phyloP scores from a whole-genome alignment of 768 basidiomycete genomes.

The Bullera alba region DNA sequence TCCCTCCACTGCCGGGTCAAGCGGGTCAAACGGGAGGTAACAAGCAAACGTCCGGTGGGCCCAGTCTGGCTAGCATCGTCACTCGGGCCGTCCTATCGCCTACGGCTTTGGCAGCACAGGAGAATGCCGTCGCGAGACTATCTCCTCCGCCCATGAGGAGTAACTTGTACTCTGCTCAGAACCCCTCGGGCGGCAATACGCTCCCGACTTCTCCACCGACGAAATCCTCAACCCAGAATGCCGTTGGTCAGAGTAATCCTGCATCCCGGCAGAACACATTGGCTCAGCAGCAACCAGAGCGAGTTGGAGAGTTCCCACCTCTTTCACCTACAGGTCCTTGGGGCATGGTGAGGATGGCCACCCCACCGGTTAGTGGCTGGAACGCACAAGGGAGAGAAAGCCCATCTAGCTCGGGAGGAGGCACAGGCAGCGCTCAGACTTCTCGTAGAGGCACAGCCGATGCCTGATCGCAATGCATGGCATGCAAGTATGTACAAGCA shows the following conservation, averaged over 20 bases:
- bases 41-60: conserved; percentile 12
- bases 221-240: neutral
- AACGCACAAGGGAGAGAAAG: too few relatives aligned
- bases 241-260: neutral
- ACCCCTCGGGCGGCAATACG: neutral
- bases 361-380: too few relatives aligned
- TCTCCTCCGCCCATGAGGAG: conserved; percentile 5
- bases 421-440: too few relatives aligned
- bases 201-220: neutral
- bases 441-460: too few relatives aligned
- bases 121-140: conserved; percentile 1
- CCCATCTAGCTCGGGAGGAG: too few relatives aligned
- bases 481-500: too few relatives aligned
- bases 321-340: conserved; percentile 15
- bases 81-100: conserved; percentile 42
- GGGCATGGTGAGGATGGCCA: too few relatives aligned
- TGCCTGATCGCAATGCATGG: too few relatives aligned
- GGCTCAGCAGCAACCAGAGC: conserved; percentile 2
- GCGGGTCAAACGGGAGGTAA: neutral
- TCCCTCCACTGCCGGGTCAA: conserved; percentile 39
- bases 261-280: conserved; percentile 7
- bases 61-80: conserved; percentile 42
- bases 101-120: conserved; percentile 20
- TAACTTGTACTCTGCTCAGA: neutral
- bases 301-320: conserved; percentile 4